Evolutionary conservation across 306 rosid genomes (phyloP), one percentile per base, ranked within the genome.

Genomic region (Bauhinia variegata): DNA sequence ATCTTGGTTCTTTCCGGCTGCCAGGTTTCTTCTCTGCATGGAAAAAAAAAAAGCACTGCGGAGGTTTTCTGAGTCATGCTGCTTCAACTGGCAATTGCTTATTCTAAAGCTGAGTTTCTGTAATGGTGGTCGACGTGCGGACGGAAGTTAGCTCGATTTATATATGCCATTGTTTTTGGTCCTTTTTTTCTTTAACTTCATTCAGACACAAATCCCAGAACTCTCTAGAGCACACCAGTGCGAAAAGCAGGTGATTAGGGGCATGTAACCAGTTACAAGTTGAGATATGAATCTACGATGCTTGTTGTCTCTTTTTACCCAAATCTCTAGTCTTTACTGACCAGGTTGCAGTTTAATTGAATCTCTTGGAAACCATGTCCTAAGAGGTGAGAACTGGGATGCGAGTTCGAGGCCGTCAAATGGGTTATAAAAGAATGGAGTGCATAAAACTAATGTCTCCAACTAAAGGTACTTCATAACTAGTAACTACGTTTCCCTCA

Each of bases 241-340:
- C 75, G 12, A 38, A 68, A 68, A 68, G 79, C 74, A 57, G 74
- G 67, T 72, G 76, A 49, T 60, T 52, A 36, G 77, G 65, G 66
- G 82, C 69, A 23, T 68, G 76, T 72, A 46, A 73, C 67, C 61
- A 52, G 38, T 56, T 33, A 36, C 73, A 81, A 76, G 64, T 72
- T 46, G 77, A 76, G 76, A 63, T 71, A 44, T 47, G 23, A 41
- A 53, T 75, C 42, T 58, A 67, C 75, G 61, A 75, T 16, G 59
- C 59, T 64, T 47, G 60, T 19, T 64, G 82, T 48, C 75, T 58
- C 63, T 36, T 34, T 70, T 59, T 81, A 73, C 77, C 69, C 59
- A 63, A 59, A 15, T 18, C 14, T 58, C 60, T 61, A 67, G 67
- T 60, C 18, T 70, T 11, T 72, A 37, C 58, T 63, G 60, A 39